Evolutionary conservation across 2,329 filamentous ascomycete species (phyloP).

Genomic region (Colletotrichum spaethianum): DNA sequence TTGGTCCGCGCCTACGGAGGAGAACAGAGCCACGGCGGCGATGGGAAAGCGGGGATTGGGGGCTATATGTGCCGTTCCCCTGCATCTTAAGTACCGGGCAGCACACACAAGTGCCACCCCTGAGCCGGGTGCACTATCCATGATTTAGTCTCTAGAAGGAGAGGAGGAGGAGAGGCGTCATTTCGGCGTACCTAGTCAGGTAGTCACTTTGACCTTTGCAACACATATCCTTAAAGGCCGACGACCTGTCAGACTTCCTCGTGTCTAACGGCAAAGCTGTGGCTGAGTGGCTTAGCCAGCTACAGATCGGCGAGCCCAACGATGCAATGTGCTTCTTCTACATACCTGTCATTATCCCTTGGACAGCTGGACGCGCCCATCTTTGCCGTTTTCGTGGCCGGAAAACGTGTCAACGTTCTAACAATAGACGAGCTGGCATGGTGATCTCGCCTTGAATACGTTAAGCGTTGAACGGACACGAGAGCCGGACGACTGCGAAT

Average conservation of each 20-base stretch:
- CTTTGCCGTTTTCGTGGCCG: background rate
- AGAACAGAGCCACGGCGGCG: background rate
- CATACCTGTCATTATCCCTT: background rate
- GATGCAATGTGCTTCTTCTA: background rate
- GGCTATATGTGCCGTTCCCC: constrained; percentile 37
- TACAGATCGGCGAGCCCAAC: constrained; percentile 15
- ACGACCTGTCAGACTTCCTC: constrained; percentile 8
- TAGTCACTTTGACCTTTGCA: background rate
- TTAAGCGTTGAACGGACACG: background rate
- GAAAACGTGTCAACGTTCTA: background rate
- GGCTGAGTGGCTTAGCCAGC: constrained; percentile 25
- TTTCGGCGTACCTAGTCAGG: constrained; percentile 7
- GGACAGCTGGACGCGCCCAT: constrained; percentile 1
- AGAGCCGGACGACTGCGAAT: no score
- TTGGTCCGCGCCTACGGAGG: constrained; percentile 25
- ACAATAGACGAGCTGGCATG: constrained; percentile 3
- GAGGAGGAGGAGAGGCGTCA: constrained; percentile 12
- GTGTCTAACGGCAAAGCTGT: background rate
- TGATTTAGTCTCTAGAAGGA: constrained; percentile 3
- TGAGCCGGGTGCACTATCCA: constrained; percentile 19
- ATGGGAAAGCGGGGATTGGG: background rate
- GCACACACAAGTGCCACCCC: background rate
- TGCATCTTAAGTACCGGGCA: constrained; percentile 41
- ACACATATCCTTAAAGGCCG: background rate
- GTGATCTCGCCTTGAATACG: background rate